These are phyloP conservation scores for Curvularia hawaiiensis DNA, from an alignment of 2,329 filamentous ascomycete species.

Conservation along the genomic window DNA sequence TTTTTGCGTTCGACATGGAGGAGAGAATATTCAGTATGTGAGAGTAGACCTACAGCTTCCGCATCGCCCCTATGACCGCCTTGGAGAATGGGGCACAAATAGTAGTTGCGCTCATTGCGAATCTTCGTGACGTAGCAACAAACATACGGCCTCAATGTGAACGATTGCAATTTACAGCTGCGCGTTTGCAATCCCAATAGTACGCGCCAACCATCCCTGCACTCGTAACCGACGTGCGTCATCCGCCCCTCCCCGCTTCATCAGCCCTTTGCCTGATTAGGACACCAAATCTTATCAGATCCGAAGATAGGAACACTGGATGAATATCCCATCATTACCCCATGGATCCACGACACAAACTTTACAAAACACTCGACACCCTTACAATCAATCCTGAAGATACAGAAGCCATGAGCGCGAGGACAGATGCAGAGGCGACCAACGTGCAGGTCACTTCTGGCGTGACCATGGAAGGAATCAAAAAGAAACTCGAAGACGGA, in stretches of 20 bases:
- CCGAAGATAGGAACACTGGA: slow-evolving; percentile 30
- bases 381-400: slow-evolving; percentile 27
- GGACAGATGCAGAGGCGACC: slow-evolving; percentile 49
- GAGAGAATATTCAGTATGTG: neutral
- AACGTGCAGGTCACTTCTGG: slow-evolving; percentile 62
- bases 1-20: neutral
- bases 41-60: slow-evolving; percentile 66
- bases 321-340: slow-evolving; percentile 22
- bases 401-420: slow-evolving; percentile 49
- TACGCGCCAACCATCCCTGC: slow-evolving; percentile 18
- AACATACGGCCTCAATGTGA: slow-evolving; percentile 36
- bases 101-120: slow-evolving; percentile 50
- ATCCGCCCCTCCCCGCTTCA: slow-evolving; percentile 19
- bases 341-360: slow-evolving; percentile 45
- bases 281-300: slow-evolving; percentile 43
- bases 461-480: slow-evolving; percentile 76
- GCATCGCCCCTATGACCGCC: slow-evolving; percentile 79
- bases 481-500: slow-evolving; percentile 69
- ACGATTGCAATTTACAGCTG: slow-evolving; percentile 4
- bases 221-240: slow-evolving; percentile 21
- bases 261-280: slow-evolving; percentile 14
- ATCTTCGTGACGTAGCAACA: slow-evolving; percentile 41
- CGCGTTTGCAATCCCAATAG: slow-evolving; percentile 7
- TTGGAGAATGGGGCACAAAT: slow-evolving; percentile 65
- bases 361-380: slow-evolving; percentile 40